Base-by-base conservation (phyloP, 306 rosid genomes). In the Comarum palustre region DNA sequence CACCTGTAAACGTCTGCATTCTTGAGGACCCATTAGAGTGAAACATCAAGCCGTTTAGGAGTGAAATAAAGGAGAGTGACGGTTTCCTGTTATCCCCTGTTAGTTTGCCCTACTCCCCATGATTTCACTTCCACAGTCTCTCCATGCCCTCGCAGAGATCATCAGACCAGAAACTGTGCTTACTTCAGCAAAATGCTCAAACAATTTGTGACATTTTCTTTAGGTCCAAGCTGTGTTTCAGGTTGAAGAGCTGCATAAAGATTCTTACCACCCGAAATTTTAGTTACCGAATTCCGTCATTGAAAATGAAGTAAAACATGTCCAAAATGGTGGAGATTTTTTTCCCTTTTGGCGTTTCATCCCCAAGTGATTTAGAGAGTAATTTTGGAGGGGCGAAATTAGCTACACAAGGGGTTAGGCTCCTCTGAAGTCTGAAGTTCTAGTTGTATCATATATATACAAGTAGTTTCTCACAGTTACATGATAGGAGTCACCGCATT, bases 31-130 rank as follows among this genome's bases (percentile, higher is more conserved):
- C 57, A 67, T 16, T 20, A 25, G 17, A 38, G 6, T 39, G 71
- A 7, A 67, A 66, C 10, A 0, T 7, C 46, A 62, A 12, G 20
- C n/a, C 31, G 22, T 29, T 59, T 15, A 14, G 45, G 4, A 32
- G 24, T 62, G 45, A 34, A 32, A 61, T 32, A 61, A 61, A 32
- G 66, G 43, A 61, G 67, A 10, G 67, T 54, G 60, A 54, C 9
- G 31, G 60, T 51, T 22, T 54, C 12, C 61, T 22, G 32, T 55
- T 24, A 55, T 24, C 61, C 15, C 29, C 27, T 11, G 22, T n/a
- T n/a, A n/a, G n/a, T n/a, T n/a, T 69, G 63, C 16, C 48, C 62
- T n/a, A 20, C 32, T 41, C 45, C 9, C 22, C 58, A 51, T 29
- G 57, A 32, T 3, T 34, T 43, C 43, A 17, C 42, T 5, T 19